Base-by-base conservation (phyloP, 2,329 filamentous ascomycete species). In the Penicillium italicum region DNA sequence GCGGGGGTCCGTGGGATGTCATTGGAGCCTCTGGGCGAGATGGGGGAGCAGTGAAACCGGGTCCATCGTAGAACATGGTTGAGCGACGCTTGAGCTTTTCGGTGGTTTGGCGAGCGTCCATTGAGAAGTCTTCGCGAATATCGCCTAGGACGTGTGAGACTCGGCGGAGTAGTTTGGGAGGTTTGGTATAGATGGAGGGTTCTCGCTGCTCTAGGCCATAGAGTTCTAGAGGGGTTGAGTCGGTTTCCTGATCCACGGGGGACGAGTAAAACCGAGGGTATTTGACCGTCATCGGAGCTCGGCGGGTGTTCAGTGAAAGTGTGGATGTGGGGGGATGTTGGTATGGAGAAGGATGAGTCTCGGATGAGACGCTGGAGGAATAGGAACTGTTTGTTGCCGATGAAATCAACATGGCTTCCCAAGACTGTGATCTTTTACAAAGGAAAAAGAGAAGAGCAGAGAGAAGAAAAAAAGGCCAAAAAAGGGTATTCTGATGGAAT, bases 121-220 rank as follows among this genome's bases (percentile, higher is more conserved):
- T 50, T 10, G 67, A 60, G 20, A 70, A 59, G 50, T 72, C 69
- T 53, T 72, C 70, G 28, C 68, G 69, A 56, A 72, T 72, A 47
- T 72, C 70, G 53, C 66, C 70, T 41, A 73, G 67, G 41, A 67
- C 70, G 53, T 72, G 63, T n/a, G 71, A 73, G 48, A 73, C 62
- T 37, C 71, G 66, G 41, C 57, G 62, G 24, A 73, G 49, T 18
- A 70, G 62, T 26, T 64, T 66, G 31, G 67, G 67, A 26, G 47
- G 46, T 36, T 63, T 65, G 40, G 68, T 61, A 24, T 55, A 45
- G 50, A 73, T 66, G 6, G 71, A 73, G 31, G 69, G 66, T 28
- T 67, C 66, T 49, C 71, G 69, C 55, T 68, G 63, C 44, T 73
- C 70, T 42, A 69, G 57, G 55, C 71, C 71, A 52, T 73, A 73